Evolutionary conservation across 1,139 yeast genomes (phyloP).

Genomic region (Candida gigantensis): DNA sequence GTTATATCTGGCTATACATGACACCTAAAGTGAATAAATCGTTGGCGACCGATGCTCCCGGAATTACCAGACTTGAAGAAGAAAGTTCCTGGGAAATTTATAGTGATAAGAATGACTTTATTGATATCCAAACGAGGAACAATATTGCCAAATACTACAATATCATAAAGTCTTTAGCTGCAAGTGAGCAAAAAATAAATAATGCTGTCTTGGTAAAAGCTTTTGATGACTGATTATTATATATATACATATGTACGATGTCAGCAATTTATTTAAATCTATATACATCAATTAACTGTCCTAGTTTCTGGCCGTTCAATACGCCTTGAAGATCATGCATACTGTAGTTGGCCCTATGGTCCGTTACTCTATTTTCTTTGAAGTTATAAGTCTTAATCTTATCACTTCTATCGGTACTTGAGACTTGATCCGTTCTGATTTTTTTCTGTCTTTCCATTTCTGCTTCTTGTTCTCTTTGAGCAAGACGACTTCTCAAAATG

Average conservation of each 20-base stretch:
- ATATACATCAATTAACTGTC: conserved; percentile 45
- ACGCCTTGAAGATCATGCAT: conserved; percentile 80
- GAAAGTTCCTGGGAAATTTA: conserved; percentile 96
- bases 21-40: conserved; percentile 42
- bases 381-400: conserved; percentile 91
- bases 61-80: conserved; percentile 87
- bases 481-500: conserved; percentile 77
- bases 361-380: conserved; percentile 91
- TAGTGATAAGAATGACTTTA: conserved; percentile 81
- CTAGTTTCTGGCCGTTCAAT: conserved; percentile 70
- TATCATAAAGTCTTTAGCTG: conserved; percentile 75
- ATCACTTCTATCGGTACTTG: conserved; percentile 87
- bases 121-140: conserved; percentile 60
- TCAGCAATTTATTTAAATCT: conserved; percentile 1
- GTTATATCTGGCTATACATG: conserved; percentile 89
- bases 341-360: conserved; percentile 83
- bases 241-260: not conserved
- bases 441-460: conserved; percentile 65
- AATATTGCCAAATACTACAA: conserved; percentile 85
- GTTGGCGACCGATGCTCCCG: conserved; percentile 19
- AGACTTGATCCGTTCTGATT: conserved; percentile 78
- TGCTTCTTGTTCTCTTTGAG: conserved; percentile 72
- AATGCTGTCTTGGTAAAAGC: conserved; percentile 4
- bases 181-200: conserved; percentile 4
- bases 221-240: conserved; percentile 3